These are phyloP conservation scores for Oryza rufipogon DNA, from an alignment of 176 grass and related monocot species.

Conservation along the genomic window DNA sequence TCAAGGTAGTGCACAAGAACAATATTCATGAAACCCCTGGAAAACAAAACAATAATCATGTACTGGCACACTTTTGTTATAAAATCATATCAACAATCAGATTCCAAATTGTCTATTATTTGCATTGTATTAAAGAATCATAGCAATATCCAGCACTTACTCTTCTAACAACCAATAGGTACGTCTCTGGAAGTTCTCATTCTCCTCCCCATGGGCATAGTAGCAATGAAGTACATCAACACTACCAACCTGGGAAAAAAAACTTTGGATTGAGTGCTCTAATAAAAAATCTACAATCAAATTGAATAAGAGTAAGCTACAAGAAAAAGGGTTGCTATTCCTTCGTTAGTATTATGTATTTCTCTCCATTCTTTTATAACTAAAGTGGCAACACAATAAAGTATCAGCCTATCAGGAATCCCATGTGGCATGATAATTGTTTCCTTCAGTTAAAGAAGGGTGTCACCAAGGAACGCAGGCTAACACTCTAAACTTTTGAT, in stretches of 20 bases:
- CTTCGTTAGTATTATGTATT: not conserved
- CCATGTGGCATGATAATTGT: not conserved
- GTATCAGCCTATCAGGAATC: not conserved
- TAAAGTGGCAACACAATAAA: not conserved
- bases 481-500: conserved; percentile 2
- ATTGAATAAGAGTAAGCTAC: conserved; percentile 18
- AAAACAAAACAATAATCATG: conserved; percentile 47
- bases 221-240: conserved; percentile 99
- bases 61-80: not conserved
- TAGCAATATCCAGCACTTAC: conserved; percentile 58
- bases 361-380: not conserved
- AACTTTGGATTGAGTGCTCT: conserved; percentile 25
- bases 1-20: conserved; percentile 99
- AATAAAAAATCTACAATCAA: conserved; percentile 38
- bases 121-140: conserved; percentile 20
- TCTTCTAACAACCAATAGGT: conserved; percentile 99
- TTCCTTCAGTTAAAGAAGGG: not conserved
- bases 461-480: not conserved
- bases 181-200: conserved; percentile 91
- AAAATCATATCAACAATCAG: conserved; percentile 14
- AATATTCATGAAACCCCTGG: conserved; percentile 93
- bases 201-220: conserved; percentile 97
- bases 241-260: conserved; percentile 78
- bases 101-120: not conserved
- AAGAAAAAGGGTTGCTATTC: not conserved